Conservation (phyloP, 2,329 filamentous ascomycete species). For the Lasiodiplodia theobromae region DNA sequence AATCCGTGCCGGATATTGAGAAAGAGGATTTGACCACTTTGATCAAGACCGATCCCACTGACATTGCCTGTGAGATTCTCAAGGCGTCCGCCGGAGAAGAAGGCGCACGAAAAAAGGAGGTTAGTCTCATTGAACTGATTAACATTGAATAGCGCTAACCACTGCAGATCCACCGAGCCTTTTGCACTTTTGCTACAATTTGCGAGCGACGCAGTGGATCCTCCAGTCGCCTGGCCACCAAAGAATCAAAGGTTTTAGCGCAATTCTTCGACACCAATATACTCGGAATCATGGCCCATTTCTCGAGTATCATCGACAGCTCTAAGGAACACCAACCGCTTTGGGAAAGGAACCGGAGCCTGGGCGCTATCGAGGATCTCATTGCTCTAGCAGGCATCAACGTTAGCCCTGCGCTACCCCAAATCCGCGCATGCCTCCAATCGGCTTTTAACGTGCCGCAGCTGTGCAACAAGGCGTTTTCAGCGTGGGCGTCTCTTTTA, state of each 20-base stretch:
- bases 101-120: constrained; percentile 59
- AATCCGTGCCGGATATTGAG: constrained; percentile 74
- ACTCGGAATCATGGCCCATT: constrained; percentile 82
- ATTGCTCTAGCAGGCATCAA: constrained; percentile 76
- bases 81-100: constrained; percentile 77
- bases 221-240: constrained; percentile 53
- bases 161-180: constrained; percentile 56
- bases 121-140: constrained; percentile 50
- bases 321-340: constrained; percentile 62
- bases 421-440: constrained; percentile 93
- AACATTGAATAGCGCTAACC: constrained; percentile 13
- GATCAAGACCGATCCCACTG: constrained; percentile 76
- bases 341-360: constrained; percentile 76
- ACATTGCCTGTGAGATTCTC: constrained; percentile 80
- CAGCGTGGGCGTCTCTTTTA: constrained; percentile 83
- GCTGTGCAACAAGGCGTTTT: constrained; percentile 80
- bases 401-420: constrained; percentile 81
- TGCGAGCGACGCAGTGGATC: constrained; percentile 56
- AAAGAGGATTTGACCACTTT: constrained; percentile 70
- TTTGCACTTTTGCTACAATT: constrained; percentile 55
- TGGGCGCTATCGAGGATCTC: constrained; percentile 88
- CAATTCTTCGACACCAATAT: constrained; percentile 83
- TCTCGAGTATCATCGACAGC: constrained; percentile 81
- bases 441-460: constrained; percentile 78
- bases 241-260: constrained; percentile 66